Conservation (phyloP, 1,284 basidiomycete genomes). For the Trichosporon faecale region DNA sequence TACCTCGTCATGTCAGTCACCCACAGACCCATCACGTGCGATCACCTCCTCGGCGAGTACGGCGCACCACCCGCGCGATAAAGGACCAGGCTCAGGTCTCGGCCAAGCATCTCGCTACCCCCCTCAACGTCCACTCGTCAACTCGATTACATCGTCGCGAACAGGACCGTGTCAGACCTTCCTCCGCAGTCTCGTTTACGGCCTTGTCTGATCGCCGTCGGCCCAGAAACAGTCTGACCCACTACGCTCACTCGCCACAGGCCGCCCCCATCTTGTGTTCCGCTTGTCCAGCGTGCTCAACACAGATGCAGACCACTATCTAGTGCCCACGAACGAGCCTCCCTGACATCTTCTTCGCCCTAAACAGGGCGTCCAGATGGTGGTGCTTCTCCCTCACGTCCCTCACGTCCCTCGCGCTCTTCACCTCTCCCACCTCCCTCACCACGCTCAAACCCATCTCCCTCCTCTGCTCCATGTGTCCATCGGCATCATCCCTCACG, state of each 20-base stretch:
- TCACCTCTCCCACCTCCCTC: too few species aligned
- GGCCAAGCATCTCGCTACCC: neutral
- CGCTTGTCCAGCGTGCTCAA: neutral
- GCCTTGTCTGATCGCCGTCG: too few species aligned
- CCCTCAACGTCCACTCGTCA: neutral
- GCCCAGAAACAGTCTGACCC: too few species aligned
- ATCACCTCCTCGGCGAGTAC: neutral
- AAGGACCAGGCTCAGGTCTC: neutral
- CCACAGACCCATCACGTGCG: neutral
- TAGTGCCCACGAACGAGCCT: neutral
- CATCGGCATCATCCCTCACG: too few species aligned
- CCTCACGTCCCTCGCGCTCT: too few species aligned
- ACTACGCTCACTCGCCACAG: too few species aligned
- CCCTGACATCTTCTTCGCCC: neutral
- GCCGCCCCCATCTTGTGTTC: too few species aligned
- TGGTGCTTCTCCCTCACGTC: neutral
- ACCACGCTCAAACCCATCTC: too few species aligned
- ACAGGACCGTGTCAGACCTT: neutral
- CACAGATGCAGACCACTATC: neutral
- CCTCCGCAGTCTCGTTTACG: too few species aligned
- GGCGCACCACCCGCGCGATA: neutral
- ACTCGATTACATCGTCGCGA: neutral
- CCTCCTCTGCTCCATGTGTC: too few species aligned
- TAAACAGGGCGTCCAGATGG: neutral
- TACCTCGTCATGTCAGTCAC: neutral